Base-by-base conservation (phyloP, 768 basidiomycete genomes). In the Paxillus rubicundulus region DNA sequence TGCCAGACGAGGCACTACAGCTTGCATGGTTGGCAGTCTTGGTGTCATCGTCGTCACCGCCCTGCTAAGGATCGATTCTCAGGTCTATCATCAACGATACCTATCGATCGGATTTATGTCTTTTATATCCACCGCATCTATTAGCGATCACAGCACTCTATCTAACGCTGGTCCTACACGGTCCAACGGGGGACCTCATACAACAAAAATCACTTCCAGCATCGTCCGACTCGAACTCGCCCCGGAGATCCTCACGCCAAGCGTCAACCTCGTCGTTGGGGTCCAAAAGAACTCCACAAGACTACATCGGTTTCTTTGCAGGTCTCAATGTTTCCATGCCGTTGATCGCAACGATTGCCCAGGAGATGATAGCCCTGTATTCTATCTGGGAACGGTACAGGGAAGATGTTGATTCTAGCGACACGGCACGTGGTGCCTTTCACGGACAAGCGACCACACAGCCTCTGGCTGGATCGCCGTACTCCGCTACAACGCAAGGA, bases 81-180 rank as follows among this genome's bases (percentile, higher is more conserved):
- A 97, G 94, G 91, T 94, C 93, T 66, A 84, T 98, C 65, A 83
- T 99, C 64, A 99, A 98, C 72, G 96, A 98, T 69, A 93, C 90
- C 0, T 98, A 93, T 64, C 84, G 95, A 48, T 94, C 92, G 5
- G 90, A 95, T 50, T 76, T 99, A 17, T 93, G 92, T 64, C 83
- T 99, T n/a, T 71, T 97, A 27, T 87, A 98, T 65, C 95, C 97
- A 0, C 97, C 97, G 0, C 93, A 98, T 66, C 76, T 98, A 50
- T 90, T 98, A 58, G 93, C 96, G 18, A 82, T 98, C 63, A 86
- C 95, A 0, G 89, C 92, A 0, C 82, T 99, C 50, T 97, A 93
- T 72, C 82, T 98, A 53, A 87, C 90, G 0, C 84, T 92, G 63
- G 81, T 87, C 45, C 76, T 93, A 9, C 86, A 92, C 62, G 71